Evolutionary conservation across 2,329 filamentous ascomycete species (phyloP).

Genomic region (Penicillium sp.): DNA sequence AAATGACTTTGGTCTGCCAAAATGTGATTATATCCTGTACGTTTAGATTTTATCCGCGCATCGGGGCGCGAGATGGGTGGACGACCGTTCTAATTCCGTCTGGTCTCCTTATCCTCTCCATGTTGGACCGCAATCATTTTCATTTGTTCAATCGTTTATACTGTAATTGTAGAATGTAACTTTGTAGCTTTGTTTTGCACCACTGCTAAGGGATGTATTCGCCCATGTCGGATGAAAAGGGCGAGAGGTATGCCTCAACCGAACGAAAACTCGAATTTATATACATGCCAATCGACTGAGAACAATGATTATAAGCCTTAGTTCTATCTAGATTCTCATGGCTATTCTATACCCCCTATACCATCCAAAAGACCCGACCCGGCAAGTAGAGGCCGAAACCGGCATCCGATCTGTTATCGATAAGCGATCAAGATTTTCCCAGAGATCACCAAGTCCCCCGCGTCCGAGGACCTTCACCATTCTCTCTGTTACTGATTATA

Average conservation of each 20-base stretch:
- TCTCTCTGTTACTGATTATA: constrained; percentile 4
- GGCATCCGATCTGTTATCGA: constrained; percentile 38
- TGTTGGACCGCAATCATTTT: constrained; percentile 35
- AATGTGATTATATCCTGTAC: constrained; percentile 46
- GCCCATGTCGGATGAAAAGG: not conserved
- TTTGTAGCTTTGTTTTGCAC: not conserved
- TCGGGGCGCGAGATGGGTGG: constrained; percentile 30
- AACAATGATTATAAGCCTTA: not conserved
- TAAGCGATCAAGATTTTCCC: constrained; percentile 40
- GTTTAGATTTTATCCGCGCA: constrained; percentile 42
- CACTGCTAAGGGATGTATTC: not conserved
- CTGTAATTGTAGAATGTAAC: constrained; percentile 3
- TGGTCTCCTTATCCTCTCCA: constrained; percentile 29
- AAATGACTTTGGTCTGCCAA: constrained; percentile 24
- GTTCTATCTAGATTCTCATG: not conserved
- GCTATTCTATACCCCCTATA: not conserved
- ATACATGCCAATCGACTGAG: not conserved
- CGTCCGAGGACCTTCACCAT: constrained; percentile 10
- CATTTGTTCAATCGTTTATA: constrained; percentile 29
- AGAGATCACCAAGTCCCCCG: constrained; percentile 15
- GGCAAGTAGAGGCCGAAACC: constrained; percentile 30
- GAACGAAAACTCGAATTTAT: no score
- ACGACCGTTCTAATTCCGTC: constrained; percentile 29
- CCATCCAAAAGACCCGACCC: not conserved
- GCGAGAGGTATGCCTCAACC: not conserved